These are phyloP conservation scores for Wickerhamiella allomyrinae DNA, from an alignment of 805 yeast genomes.

Conservation along the genomic window DNA sequence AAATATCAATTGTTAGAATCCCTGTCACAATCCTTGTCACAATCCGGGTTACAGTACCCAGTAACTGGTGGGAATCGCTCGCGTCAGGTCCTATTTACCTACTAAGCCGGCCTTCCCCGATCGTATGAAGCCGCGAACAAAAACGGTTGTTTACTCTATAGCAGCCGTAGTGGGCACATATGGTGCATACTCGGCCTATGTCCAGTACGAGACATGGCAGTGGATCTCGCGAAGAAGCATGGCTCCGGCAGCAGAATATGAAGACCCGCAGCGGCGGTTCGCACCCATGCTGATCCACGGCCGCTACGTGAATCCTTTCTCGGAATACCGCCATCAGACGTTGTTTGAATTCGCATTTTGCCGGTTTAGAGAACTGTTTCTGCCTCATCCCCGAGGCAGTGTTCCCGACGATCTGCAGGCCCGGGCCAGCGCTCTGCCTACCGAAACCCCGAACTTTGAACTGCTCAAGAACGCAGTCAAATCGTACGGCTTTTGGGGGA, in stretches of 20 bases:
- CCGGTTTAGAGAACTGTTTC: conserved; percentile 56
- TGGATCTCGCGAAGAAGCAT: conserved; percentile 1
- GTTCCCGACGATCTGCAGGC: conserved; percentile 35
- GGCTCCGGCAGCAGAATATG: conserved; percentile 3
- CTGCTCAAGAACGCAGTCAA: background rate
- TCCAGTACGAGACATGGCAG: background rate
- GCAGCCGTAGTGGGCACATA: too few relatives aligned
- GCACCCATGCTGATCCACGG: conserved; percentile 31
- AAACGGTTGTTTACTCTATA: too few relatives aligned
- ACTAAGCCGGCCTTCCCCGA: too few relatives aligned
- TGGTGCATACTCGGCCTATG: conserved; percentile 1
- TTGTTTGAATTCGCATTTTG: conserved; percentile 70
- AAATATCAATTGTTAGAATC: too few relatives aligned
- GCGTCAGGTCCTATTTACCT: too few relatives aligned
- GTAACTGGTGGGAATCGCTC: too few relatives aligned
- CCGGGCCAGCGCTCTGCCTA: conserved; percentile 45
- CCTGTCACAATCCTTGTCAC: too few relatives aligned
- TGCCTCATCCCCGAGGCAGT: conserved; percentile 43
- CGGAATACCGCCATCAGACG: conserved; percentile 81
- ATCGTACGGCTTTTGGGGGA: conserved; percentile 5
- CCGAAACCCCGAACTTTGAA: conserved; percentile 41
- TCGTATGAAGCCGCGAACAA: too few relatives aligned
- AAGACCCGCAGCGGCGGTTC: conserved; percentile 12
- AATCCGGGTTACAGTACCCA: too few relatives aligned
- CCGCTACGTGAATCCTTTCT: conserved; percentile 78